Evolutionary conservation across 257 asterid genomes (phyloP).

Genomic region (Salvia rosmarinus): DNA sequence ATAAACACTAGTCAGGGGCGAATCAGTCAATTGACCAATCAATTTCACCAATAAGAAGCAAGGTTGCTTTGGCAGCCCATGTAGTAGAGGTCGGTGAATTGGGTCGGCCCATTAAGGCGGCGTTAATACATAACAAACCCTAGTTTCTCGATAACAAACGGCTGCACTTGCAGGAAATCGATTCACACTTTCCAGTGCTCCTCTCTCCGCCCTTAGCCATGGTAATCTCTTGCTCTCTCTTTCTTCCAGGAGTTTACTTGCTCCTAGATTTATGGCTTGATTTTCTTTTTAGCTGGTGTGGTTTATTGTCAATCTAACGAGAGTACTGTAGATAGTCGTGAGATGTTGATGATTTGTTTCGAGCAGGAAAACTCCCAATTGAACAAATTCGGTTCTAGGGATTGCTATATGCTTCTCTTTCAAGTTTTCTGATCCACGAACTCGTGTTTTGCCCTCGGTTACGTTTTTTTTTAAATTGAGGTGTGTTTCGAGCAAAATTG

Average conservation of each 20-base stretch:
- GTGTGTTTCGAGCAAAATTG: background rate
- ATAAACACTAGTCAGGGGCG: background rate
- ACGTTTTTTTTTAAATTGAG: background rate
- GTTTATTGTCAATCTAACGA: background rate
- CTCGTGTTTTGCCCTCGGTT: no score
- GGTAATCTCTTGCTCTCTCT: constrained; percentile 1
- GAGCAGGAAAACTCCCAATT: background rate
- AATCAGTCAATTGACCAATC: background rate
- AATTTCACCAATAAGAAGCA: background rate
- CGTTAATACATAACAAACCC: constrained; percentile 6
- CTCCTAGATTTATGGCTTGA: background rate
- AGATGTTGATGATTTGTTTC: background rate
- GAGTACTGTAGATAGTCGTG: background rate
- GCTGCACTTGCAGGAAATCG: constrained; percentile 8
- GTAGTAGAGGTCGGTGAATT: background rate
- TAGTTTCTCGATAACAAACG: background rate
- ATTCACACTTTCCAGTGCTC: background rate
- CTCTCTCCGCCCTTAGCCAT: constrained; percentile 24
- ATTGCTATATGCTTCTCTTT: background rate
- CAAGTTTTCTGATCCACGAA: background rate
- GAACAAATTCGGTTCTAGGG: background rate
- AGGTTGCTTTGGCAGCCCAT: background rate
- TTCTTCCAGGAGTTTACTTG: background rate
- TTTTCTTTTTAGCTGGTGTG: background rate
- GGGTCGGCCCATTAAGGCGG: constrained; percentile 25